Evolutionary conservation across 257 asterid species (phyloP), one percentile per base, ranked within the genome.

Genomic region (Solanum dulcamara): DNA sequence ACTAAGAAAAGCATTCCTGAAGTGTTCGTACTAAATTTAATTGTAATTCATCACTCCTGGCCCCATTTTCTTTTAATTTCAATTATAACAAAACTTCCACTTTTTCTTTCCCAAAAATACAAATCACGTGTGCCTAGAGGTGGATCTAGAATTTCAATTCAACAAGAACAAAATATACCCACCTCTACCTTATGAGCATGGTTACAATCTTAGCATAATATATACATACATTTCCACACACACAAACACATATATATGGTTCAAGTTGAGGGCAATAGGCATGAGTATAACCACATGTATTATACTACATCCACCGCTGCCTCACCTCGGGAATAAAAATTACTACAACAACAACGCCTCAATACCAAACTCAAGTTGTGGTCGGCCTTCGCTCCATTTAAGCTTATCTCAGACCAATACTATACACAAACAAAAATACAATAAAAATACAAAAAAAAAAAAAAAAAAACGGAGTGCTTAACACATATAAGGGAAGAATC

Each of bases 1-100:
- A 81, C 81, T 81, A 87, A 84, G 83, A 81, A 85, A 81, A 83
- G 24, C 60, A 81, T 33, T 37, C 40, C 24, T 33, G 26, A 57
- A 81, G 46, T 7, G 7, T n/a, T 35, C 7, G n/a, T 32, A 30
- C 24, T 81, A 37, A 55, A 55, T 37, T 13, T 26, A 37, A 37
- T 11, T 38, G 75, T 24, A n/a, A 87, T 8, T 12, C 51, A 22
- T 15, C 14, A 14, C 28, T 59, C 77, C 64, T 10, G 1, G 60
- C 66, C 59, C 66, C 85, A 26, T 38, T 44, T 62, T 37, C 77
- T n/a, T 81, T 33, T 66, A 17, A 3, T 66, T 22, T 40, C 28
- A 75, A 14, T 10, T 44, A 24, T 82, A 24, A 72, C 22, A 62
- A 62, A 68, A 80, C 35, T 46, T 40, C 32, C 60, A 50, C 75